Conservation (phyloP, 805 yeast genomes). For the Zygotorulaspora florentina region DNA sequence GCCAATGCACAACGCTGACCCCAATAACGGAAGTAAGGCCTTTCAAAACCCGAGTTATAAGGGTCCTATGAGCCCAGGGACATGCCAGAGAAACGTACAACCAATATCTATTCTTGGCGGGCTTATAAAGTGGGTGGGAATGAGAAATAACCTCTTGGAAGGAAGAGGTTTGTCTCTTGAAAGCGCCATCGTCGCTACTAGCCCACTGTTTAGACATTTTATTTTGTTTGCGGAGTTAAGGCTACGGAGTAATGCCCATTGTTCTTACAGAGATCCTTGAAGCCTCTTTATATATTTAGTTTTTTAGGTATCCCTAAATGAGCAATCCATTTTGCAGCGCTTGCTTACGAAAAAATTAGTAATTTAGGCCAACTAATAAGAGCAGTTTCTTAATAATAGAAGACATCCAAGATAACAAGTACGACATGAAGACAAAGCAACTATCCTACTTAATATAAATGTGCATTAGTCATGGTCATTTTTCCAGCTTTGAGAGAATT, state of each 20-base stretch:
- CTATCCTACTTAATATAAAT: no score
- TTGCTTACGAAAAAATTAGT: no score
- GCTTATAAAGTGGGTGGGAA: conserved; percentile 59
- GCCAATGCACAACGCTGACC: conserved; percentile 85
- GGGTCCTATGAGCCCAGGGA: conserved; percentile 91
- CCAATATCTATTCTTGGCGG: conserved; percentile 81
- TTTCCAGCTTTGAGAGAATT: no score
- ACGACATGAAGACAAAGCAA: no score
- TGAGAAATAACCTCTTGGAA: conserved; percentile 64
- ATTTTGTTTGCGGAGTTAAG: not conserved
- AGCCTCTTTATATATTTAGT: not conserved
- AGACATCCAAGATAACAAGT: no score
- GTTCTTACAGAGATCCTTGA: no score
- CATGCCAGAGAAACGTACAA: conserved; percentile 84
- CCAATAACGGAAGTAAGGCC: conserved; percentile 61
- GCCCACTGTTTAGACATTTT: conserved; percentile 31
- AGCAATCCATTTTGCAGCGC: no score
- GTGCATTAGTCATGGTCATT: no score
- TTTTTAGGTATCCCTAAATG: no score
- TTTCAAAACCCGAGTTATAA: conserved; percentile 68
- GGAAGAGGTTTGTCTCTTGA: conserved; percentile 47
- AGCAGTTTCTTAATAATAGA: no score
- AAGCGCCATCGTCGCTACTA: conserved; percentile 46
- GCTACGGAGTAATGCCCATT: no score
- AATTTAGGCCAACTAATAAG: no score